Evolutionary conservation across 2,329 filamentous ascomycete genomes (phyloP), one percentile per base, ranked within the genome.

Genomic region (Colletotrichum destructivum): DNA sequence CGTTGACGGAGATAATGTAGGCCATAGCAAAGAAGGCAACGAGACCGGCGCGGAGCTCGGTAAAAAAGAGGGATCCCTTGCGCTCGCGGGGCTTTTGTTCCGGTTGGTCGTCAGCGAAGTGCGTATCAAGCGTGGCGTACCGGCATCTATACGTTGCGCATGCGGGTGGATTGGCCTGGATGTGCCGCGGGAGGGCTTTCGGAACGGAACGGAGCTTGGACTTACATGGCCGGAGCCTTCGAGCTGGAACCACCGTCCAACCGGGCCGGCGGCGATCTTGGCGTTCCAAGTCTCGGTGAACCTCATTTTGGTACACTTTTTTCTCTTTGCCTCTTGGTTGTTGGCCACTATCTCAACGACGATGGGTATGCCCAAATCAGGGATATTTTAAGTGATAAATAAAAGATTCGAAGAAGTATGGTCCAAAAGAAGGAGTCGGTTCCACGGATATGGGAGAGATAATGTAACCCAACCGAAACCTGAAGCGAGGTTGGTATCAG

Each of bases 181-280:
- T 51, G 35, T n/a, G 38, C 44, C 40, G 55, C 23, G 8, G 46
- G 23, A 16, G 40, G 13, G n/a, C 42, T 40, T 46, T 21, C 38
- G 21, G 47, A 35, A 26, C 49, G 66, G 40, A 35, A 52, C 38
- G n/a, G 57, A 44, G 49, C 46, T 31, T 47, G n/a, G 62, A 88
- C 91, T 86, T 88, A 94, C 92, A 88, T 96, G 93, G 77, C 94
- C 94, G 49, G 89, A 94, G 75, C 93, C 93, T 73, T 97, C 94
- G 51, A 97, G 89, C 75, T 90, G 89, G 83, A 97, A 97, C 85
- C 91, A 93, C 75, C 87, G 85, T 73, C 93, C 93, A 71, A 94
- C 87, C 44, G 86, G 81, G 78, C 91, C 91, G 74, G 83, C 84
- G 72, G 93, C 93, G 75, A 95, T 87, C 72, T 83, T 86, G 74